Evolutionary conservation across 2,329 filamentous ascomycete species (phyloP), one percentile per base, ranked within the genome.

Genomic region (Neofusicoccum ribis): DNA sequence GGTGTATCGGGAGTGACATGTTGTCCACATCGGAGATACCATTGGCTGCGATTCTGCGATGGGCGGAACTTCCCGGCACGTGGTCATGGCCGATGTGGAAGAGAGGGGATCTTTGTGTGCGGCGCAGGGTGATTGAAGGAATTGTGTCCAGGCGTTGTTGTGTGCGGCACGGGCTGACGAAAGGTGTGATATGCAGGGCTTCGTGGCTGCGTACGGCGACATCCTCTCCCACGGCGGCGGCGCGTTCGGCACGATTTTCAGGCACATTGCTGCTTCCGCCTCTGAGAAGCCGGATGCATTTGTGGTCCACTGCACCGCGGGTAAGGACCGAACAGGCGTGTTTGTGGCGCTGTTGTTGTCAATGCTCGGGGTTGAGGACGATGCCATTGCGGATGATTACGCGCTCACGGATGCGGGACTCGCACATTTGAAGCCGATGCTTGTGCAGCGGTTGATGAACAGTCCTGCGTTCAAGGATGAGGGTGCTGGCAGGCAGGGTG

Each of bases 251-350:
- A 80, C 80, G 1, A 89, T 92, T 66, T 80, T 92, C 44, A 73
- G 77, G 15, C 85, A 91, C 69, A 78, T 92, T 75, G 85, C 71
- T 68, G 43, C 31, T 5, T 62, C 65, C 5, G 58, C 70, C 6
- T 11, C 51, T n/a, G 31, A 31, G 14, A 12, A 56, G 2, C 73
- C 79, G 49, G 68, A 78, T 1, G 86, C 88, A 7, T 76, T 89
- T 9, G 79, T 92, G 6, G 79, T 92, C 7, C 90, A 93, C 72
- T 93, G 91, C 75, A 91, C 89, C 0, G 89, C 89, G 0, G 91
- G 91, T 12, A 93, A 93, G 76, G 91, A 93, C 74, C 83, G 91
- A 49, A 93, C 91, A 0, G 91, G 91, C 2, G 83, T 93, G 4
- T 78, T 92, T 50, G 85, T 86, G 56, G 90, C 89, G 3, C 70